Conservation (phyloP, 768 basidiomycete genomes). For the Crucibulum laeve region DNA sequence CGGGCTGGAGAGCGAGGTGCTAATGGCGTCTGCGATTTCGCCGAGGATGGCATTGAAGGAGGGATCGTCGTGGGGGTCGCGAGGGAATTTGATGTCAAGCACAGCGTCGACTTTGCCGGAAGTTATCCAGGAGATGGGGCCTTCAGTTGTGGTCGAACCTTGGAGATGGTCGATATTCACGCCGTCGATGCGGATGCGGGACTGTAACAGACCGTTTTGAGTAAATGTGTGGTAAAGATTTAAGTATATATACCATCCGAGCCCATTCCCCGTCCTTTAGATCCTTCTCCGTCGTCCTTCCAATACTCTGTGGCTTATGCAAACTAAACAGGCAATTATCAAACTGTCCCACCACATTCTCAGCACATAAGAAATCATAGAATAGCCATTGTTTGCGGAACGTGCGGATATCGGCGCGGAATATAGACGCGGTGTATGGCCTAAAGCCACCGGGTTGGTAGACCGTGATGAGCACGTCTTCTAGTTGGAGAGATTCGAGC, state of each 20-base stretch:
- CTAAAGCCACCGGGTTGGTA: conserved; percentile 92
- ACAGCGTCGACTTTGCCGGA: conserved; percentile 97
- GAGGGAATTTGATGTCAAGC: conserved; percentile 95
- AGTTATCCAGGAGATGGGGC: conserved; percentile 96
- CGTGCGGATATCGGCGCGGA: conserved; percentile 80
- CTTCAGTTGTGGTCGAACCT: conserved; percentile 72
- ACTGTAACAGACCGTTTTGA: conserved; percentile 38
- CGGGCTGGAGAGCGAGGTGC: conserved; percentile 47
- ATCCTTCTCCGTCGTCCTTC: conserved; percentile 84
- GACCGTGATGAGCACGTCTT: conserved; percentile 91
- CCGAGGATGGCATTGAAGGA: conserved; percentile 79
- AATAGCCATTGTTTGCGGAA: conserved; percentile 94
- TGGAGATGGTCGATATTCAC: conserved; percentile 95
- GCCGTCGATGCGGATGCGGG: conserved; percentile 94
- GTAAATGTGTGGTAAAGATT: neutral
- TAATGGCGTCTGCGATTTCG: conserved; percentile 88
- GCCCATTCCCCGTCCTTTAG: conserved; percentile 80
- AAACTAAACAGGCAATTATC: conserved; percentile 97
- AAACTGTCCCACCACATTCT: conserved; percentile 94
- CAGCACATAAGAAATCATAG: conserved; percentile 91
- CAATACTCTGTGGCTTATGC: conserved; percentile 94
- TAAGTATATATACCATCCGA: conserved; percentile 65
- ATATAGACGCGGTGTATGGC: conserved; percentile 89
- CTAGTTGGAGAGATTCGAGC: conserved; percentile 81
- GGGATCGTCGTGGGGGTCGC: conserved; percentile 61